phyloP scores from a whole-genome alignment of 108 stramenopile species.

The Nannochloropsis gaditana region DNA sequence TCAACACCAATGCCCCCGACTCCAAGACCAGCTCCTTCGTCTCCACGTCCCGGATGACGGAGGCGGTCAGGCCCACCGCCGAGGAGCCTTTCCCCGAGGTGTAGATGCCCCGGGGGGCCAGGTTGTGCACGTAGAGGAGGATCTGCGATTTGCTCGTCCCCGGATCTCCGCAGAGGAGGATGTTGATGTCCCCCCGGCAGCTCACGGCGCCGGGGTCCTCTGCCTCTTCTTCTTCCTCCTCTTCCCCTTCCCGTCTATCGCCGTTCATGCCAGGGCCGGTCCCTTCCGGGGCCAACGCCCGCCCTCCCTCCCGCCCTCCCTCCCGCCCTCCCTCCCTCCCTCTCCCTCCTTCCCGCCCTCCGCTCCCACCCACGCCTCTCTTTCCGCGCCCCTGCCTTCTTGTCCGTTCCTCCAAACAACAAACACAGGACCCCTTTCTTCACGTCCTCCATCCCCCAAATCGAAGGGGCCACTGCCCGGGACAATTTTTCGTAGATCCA shows the following conservation, averaged over 20 bases:
- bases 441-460: constrained; percentile 98
- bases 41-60: constrained; percentile 95
- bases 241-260: constrained; percentile 39
- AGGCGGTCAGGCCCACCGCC: constrained; percentile 97
- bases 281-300: background rate
- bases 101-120: constrained; percentile 93
- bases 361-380: constrained; percentile 10
- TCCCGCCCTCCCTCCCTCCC: constrained; percentile 56
- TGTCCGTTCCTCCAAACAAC: constrained; percentile 88
- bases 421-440: constrained; percentile 96
- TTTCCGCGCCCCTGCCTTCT: constrained; percentile 27
- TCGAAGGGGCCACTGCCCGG: constrained; percentile 79
- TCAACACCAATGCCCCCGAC: constrained; percentile 91
- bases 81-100: constrained; percentile 93
- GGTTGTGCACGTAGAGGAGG: constrained; percentile 89
- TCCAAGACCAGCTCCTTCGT: constrained; percentile 94
- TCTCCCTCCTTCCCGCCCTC: constrained; percentile 15
- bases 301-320: background rate
- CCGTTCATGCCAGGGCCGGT: background rate
- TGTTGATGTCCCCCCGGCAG: constrained; percentile 90
- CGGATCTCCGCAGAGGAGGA: constrained; percentile 95
- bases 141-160: constrained; percentile 96
- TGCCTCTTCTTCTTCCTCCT: constrained; percentile 24
- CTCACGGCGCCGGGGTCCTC: constrained; percentile 27
- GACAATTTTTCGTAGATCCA: constrained; percentile 67